Evolutionary conservation across 208 protist genomes (phyloP), one percentile per base, ranked within the genome.

Genomic region (Crithidia thermophila): DNA sequence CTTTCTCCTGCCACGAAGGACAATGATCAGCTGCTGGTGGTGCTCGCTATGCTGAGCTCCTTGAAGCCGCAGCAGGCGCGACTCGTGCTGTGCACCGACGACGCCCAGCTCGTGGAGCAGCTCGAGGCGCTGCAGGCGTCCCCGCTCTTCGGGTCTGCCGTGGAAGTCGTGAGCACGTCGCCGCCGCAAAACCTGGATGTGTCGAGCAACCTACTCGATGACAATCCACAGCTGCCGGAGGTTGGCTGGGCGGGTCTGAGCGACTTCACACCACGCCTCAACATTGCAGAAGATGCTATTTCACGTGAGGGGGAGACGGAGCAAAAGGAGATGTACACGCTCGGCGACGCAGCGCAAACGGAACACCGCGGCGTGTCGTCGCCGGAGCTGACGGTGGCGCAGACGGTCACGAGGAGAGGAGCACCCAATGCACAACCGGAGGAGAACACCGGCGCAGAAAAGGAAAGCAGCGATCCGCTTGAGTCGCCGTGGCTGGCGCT

Each of bases 21-120:
- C 69, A 89, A 95, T 63, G 80, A 90, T 57, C 87, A 90, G 56
- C 61, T 95, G 50, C 42, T 94, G 20, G 68, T 91, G 10, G 56
- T 95, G 2, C 45, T 93, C 18, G 75, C 84, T 16, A 91, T 95
- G 81, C 51, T 94, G 45, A 73, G 83, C 40, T 71, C 81, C 23
- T 59, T 92, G 30, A 65, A 75, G 14, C 31, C 57, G 10, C 45
- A 28, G 2, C 34, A 20, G 2, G 37, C 79, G n/a, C 57, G 71
- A 11, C 70, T 95, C 16, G 55, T 88, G 11, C 59, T 92, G 18
- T 93, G 90, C 75, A 81, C 84, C 25, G 87, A 95, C 57, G 90
- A 95, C 63, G 25, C 58, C 33, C 21, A 46, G 25, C 58, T 90
- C 37, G 47, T 87, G 3, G 53, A 66, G 16, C 33, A 16, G 18